Evolutionary conservation across 306 rosid species (phyloP).

Genomic region (barrel medic (Medicago truncatula)): MtrunA17r5.0-ANR NC_053042.1:26857001-26857500

Average conservation of each 20-base stretch:
- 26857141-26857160: conserved; percentile 73
- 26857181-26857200: conserved; percentile 68
- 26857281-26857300: conserved; percentile 88
- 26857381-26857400: conserved; percentile 65
- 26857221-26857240: conserved; percentile 68
- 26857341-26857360: conserved; percentile 78
- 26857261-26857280: conserved; percentile 75
- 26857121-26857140: conserved; percentile 81
- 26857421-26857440: conserved; percentile 64
- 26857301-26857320: conserved; percentile 71
- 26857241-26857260: conserved; percentile 66
- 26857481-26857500: conserved; percentile 53
- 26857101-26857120: conserved; percentile 75
- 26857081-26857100: conserved; percentile 56
- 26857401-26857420: conserved; percentile 47
- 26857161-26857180: conserved; percentile 77
- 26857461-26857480: conserved; percentile 44
- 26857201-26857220: conserved; percentile 76
- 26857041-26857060: background rate
- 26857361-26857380: conserved; percentile 67
- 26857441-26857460: conserved; percentile 69
- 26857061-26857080: conserved; percentile 56
- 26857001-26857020: conserved; percentile 73
- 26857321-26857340: conserved; percentile 76
- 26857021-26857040: conserved; percentile 40